Evolutionary conservation across 768 basidiomycete genomes (phyloP).

Genomic region (Macrolepiota albuminosa): DNA sequence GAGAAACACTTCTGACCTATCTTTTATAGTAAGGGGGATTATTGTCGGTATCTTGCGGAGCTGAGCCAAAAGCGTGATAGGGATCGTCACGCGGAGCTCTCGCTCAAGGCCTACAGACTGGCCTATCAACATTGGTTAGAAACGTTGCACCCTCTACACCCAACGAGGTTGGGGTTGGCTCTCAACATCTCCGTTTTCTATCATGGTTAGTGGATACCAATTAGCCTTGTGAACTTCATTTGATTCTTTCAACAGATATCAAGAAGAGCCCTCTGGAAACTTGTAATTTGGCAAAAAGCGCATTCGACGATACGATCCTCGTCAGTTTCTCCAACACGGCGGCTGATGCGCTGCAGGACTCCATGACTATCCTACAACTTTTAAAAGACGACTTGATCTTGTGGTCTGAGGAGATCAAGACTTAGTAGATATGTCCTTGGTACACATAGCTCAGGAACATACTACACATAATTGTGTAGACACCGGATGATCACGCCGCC

Average conservation of each 20-base stretch:
- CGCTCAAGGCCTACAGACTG: slow-evolving; percentile 79
- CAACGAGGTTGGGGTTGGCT: slow-evolving; percentile 82
- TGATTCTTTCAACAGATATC: slow-evolving; percentile 45
- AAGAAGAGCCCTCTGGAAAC: slow-evolving; percentile 81
- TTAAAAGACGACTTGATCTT: slow-evolving; percentile 81
- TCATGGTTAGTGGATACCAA: slow-evolving; percentile 39
- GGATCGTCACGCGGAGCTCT: slow-evolving; percentile 64
- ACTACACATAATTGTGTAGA: slow-evolving; percentile 3
- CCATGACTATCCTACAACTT: slow-evolving; percentile 79
- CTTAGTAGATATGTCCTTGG: slow-evolving; percentile 3
- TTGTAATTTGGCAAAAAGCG: slow-evolving; percentile 86
- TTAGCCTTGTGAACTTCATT: background rate
- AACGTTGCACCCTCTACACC: slow-evolving; percentile 74
- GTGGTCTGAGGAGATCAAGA: slow-evolving; percentile 75
- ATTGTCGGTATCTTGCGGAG: slow-evolving; percentile 88
- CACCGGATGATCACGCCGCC: background rate
- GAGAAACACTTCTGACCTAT: background rate
- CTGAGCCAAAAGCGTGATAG: slow-evolving; percentile 71
- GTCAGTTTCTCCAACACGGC: slow-evolving; percentile 40
- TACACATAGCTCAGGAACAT: background rate
- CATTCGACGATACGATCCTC: slow-evolving; percentile 85
- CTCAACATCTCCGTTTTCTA: slow-evolving; percentile 95
- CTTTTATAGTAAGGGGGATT: slow-evolving; percentile 54
- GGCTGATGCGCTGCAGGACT: slow-evolving; percentile 50
- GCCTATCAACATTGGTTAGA: slow-evolving; percentile 80